Evolutionary conservation across 2,329 filamentous ascomycete species (phyloP).

Genomic region (Cladosporium halotolerans): DNA sequence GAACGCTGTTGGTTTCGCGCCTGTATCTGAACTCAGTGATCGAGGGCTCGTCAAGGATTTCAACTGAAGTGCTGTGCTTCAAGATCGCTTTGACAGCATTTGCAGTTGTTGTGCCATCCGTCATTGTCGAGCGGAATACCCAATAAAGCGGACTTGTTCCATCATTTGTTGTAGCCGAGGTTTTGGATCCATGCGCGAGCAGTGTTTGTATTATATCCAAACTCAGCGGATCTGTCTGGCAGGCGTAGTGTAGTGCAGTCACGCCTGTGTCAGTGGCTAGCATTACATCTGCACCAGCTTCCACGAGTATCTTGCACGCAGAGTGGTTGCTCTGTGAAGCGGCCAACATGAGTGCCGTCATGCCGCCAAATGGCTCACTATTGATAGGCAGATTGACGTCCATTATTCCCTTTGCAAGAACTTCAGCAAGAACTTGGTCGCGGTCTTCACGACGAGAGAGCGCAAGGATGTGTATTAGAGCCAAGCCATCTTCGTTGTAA

Average conservation of each 20-base stretch:
- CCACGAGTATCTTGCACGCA: not conserved
- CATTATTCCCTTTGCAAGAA: not conserved
- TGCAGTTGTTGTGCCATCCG: not conserved
- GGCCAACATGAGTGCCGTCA: not conserved
- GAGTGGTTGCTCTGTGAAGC: not conserved
- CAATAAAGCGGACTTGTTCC: not conserved
- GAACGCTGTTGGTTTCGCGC: no score
- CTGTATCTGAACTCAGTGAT: no score
- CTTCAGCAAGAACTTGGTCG: not conserved
- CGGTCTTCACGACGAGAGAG: not conserved
- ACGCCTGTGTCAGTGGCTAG: not conserved
- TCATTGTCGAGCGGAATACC: not conserved
- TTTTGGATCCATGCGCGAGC: not conserved
- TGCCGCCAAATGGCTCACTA: not conserved
- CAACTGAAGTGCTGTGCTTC: not conserved
- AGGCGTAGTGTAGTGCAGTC: not conserved
- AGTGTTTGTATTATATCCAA: not conserved
- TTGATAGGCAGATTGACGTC: not conserved
- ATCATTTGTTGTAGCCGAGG: not conserved
- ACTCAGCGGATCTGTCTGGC: not conserved
- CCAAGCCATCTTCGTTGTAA: not conserved
- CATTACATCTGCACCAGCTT: not conserved
- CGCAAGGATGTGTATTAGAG: not conserved
- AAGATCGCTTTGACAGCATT: not conserved
- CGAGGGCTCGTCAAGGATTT: no score